Evolutionary conservation across 768 basidiomycete species (phyloP).

Genomic region (Tricholoma furcatifolium): DNA sequence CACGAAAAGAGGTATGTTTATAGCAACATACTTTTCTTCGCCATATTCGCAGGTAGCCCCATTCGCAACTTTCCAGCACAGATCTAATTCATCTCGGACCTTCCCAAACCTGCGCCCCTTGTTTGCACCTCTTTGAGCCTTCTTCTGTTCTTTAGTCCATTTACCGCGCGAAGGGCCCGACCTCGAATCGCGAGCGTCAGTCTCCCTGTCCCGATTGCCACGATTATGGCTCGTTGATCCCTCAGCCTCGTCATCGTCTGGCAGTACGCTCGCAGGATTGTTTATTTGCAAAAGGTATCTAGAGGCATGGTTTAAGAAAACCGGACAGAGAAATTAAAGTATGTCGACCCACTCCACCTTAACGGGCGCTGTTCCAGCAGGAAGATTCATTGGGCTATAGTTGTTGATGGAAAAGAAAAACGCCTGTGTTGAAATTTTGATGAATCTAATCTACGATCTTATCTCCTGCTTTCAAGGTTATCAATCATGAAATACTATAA

Average conservation of each 20-base stretch:
- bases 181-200: slow-evolving; percentile 17
- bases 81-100: slow-evolving; percentile 73
- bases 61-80: slow-evolving; percentile 80
- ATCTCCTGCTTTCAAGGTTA: too few relatives aligned
- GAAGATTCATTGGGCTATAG: slow-evolving; percentile 11
- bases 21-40: slow-evolving; percentile 44
- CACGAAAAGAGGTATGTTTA: not conserved
- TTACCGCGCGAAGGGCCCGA: slow-evolving; percentile 29
- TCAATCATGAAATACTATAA: too few relatives aligned
- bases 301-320: slow-evolving; percentile 1
- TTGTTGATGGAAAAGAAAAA: not conserved
- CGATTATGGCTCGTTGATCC: slow-evolving; percentile 43
- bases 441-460: too few relatives aligned
- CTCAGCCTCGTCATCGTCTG: slow-evolving; percentile 57
- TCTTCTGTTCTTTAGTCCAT: slow-evolving; percentile 64
- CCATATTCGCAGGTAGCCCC: slow-evolving; percentile 73
- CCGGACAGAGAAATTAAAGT: not conserved
- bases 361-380: slow-evolving; percentile 36
- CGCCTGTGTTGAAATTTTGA: too few relatives aligned
- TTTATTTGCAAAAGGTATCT: slow-evolving; percentile 33
- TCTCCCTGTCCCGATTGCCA: slow-evolving; percentile 22
- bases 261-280: slow-evolving; percentile 18
- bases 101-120: slow-evolving; percentile 80
- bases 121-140: slow-evolving; percentile 77
- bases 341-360: slow-evolving; percentile 33